phyloP scores from a whole-genome alignment of 2,329 filamentous ascomycete genomes.

The Nothopassalora personata region DNA sequence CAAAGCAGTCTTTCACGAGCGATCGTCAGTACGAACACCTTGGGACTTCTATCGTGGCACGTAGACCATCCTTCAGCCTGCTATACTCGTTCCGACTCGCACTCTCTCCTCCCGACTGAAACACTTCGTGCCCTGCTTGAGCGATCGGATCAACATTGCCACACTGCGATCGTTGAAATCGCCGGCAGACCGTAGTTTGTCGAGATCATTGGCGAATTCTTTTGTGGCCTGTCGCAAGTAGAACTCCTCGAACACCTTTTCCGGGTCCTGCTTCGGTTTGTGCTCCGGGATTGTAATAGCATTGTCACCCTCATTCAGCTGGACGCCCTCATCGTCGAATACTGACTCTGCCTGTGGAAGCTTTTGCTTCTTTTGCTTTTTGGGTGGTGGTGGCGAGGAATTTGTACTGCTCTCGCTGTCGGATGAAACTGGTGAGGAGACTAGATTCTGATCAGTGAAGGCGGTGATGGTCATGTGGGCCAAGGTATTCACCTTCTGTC shows the following conservation, averaged over 20 bases:
- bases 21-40: too few relatives aligned
- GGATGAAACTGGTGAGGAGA: conserved; percentile 15
- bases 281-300: conserved; percentile 4
- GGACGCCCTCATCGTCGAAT: background rate
- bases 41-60: too few relatives aligned
- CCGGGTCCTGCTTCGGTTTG: conserved; percentile 10
- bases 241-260: conserved; percentile 53
- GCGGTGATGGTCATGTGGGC: background rate
- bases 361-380: conserved; percentile 1
- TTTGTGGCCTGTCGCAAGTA: conserved; percentile 65
- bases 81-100: conserved; percentile 29
- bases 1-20: too few relatives aligned
- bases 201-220: conserved; percentile 69
- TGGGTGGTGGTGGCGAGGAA: background rate
- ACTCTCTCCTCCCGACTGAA: conserved; percentile 54
- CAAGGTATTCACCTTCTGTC: conserved; percentile 20
- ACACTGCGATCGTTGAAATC: conserved; percentile 65
- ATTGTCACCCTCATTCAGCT: conserved; percentile 1
- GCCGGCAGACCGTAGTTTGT: conserved; percentile 61
- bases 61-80: background rate
- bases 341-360: background rate
- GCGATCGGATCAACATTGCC: conserved; percentile 59
- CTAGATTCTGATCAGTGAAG: conserved; percentile 1
- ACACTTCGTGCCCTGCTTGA: conserved; percentile 62
- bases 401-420: conserved; percentile 16